phyloP scores from a whole-genome alignment of 805 yeast genomes.

The Metschnikowia rubicola region DNA sequence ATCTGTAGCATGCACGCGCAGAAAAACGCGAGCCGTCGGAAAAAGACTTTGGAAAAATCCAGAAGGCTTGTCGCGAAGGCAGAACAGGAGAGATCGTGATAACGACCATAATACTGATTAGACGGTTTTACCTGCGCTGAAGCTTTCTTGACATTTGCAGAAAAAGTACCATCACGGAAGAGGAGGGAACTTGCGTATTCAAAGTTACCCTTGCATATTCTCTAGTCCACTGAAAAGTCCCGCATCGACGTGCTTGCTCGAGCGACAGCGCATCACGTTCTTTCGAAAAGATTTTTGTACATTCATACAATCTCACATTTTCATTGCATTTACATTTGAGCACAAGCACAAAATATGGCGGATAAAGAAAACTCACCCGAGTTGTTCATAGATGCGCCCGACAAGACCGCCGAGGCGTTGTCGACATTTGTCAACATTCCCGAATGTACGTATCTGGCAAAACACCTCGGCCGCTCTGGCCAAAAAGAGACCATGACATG shows the following conservation, averaged over 20 bases:
- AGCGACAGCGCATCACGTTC: too few relatives aligned
- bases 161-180: too few relatives aligned
- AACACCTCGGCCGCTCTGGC: slow-evolving; percentile 63
- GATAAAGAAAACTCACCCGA: slow-evolving; percentile 13
- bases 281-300: too few relatives aligned
- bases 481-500: slow-evolving; percentile 86
- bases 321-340: background rate
- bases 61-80: background rate
- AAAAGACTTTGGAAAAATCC: slow-evolving; percentile 1
- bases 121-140: too few relatives aligned
- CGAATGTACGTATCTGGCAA: slow-evolving; percentile 60
- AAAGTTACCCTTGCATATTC: too few relatives aligned
- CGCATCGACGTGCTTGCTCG: too few relatives aligned
- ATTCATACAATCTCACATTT: too few relatives aligned
- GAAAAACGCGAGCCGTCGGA: slow-evolving; percentile 2
- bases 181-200: too few relatives aligned
- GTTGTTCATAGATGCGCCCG: slow-evolving; percentile 41
- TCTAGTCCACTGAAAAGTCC: too few relatives aligned
- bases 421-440: slow-evolving; percentile 52
- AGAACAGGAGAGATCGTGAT: too few relatives aligned
- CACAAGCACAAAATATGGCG: slow-evolving; percentile 1
- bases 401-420: slow-evolving; percentile 68
- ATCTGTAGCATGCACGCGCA: slow-evolving; percentile 5
- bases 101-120: too few relatives aligned
- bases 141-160: too few relatives aligned